Base-by-base conservation (phyloP, 2,329 filamentous ascomycete genomes). In the Neurospora sp. region DNA sequence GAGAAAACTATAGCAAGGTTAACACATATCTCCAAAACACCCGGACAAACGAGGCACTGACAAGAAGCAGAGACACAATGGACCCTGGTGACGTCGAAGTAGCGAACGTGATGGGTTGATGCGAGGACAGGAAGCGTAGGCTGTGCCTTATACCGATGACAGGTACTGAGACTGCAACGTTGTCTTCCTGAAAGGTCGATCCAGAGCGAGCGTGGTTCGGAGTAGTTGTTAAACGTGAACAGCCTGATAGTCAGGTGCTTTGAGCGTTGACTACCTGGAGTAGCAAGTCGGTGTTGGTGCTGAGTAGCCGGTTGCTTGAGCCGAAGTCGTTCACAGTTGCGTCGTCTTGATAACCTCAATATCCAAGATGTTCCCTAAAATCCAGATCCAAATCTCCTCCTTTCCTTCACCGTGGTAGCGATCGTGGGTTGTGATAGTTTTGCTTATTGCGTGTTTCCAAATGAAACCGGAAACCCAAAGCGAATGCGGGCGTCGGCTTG, bases 1-100 rank as follows among this genome's bases (percentile, higher is more conserved):
- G 79, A 78, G 75, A 79, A 76, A 80, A 80, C 76, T 78, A 71
- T 72, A 74, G 72, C 73, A 17, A 41, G 69, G 72, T 73, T 67
- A 71, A 74, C 72, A 37, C 67, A 65, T 38, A 67, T 43, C n/a
- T 33, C 41, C 10, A 28, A 38, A 39, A 37, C 8, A 23, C 10
- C 38, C 38, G 28, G 23, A 52, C 28, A 41, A 36, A n/a, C 8
- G 28, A 69, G 40, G 39, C 15, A 41, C 74, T 72, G 6, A 76
- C 74, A 70, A 72, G 69, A 73, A 73, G 70, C 70, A 75, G 72
- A 76, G 73, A 73, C 75, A 71, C 73, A 69, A 70, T 65, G 70
- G 72, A 69, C 74, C 71, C 73, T 69, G 68, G 28, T 33, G 52
- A 62, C 67, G 46, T 66, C 41, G 67, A 67, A 70, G 71, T 75